phyloP scores from a whole-genome alignment of 345 rosid genomes.

The Gossypium arboreum region DNA sequence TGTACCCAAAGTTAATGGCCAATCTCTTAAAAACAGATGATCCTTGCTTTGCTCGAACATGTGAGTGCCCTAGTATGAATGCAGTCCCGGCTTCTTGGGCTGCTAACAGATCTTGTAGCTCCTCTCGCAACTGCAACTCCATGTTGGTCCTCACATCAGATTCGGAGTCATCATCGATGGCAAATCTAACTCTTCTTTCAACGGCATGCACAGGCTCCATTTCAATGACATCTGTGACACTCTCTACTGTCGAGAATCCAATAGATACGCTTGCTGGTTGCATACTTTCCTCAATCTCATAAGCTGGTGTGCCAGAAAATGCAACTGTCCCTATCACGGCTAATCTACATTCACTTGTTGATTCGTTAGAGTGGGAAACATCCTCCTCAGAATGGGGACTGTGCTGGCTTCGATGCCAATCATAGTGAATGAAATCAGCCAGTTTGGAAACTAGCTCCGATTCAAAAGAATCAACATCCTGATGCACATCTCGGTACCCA shows the following conservation, averaged over 20 bases:
- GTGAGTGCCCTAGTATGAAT: conserved; percentile 88
- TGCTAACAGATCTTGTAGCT: conserved; percentile 62
- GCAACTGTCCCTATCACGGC: conserved; percentile 72
- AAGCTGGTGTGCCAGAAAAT: conserved; percentile 37
- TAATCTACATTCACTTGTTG: conserved; percentile 57
- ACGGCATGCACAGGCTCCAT: conserved; percentile 40
- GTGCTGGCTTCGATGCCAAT: conserved; percentile 47
- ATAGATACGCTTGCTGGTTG: conserved; percentile 68
- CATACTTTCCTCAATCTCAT: conserved; percentile 55
- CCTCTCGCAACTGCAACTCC: conserved; percentile 44
- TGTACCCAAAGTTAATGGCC: conserved; percentile 76
- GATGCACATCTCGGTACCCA: conserved; percentile 95
- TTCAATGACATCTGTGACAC: conserved; percentile 62
- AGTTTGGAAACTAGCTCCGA: conserved; percentile 61
- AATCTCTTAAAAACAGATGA: conserved; percentile 71
- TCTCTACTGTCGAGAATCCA: conserved; percentile 64
- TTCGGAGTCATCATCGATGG: conserved; percentile 45
- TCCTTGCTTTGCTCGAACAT: conserved; percentile 90
- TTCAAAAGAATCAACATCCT: conserved; percentile 86
- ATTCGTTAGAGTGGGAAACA: conserved; percentile 42
- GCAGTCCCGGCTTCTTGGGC: conserved; percentile 86
- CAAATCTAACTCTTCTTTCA: conserved; percentile 67
- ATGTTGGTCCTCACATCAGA: conserved; percentile 24
- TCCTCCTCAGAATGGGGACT: conserved; percentile 26
- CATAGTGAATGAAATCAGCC: conserved; percentile 71